phyloP scores from a whole-genome alignment of 495 filamentous ascomycete species.

The Aspergillus nidulans region DNA sequence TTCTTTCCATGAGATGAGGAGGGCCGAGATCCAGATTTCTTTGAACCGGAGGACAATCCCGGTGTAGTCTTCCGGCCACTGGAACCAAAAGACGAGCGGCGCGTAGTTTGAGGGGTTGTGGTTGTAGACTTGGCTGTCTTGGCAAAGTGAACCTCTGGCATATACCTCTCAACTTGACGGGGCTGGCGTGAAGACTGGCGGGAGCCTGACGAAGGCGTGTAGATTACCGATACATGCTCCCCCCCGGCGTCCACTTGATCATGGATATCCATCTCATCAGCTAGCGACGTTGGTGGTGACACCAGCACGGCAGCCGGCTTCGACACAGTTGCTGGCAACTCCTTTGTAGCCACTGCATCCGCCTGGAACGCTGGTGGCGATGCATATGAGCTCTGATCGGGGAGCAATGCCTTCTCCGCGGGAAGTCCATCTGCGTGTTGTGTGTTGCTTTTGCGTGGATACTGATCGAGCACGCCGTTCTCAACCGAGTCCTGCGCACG shows the following conservation, averaged over 20 bases:
- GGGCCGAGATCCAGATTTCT: conserved; percentile 38
- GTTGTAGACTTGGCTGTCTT: conserved; percentile 28
- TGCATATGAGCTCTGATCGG: conserved; percentile 31
- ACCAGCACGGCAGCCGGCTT: conserved; percentile 43
- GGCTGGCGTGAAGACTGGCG: conserved; percentile 49
- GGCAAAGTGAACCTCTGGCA: conserved; percentile 33
- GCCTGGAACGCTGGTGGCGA: conserved; percentile 37
- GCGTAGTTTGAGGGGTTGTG: conserved; percentile 19
- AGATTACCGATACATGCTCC: conserved; percentile 29
- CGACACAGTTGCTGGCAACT: conserved; percentile 26
- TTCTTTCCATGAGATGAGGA: conserved; percentile 45
- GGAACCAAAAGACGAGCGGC: conserved; percentile 22
- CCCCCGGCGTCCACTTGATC: conserved; percentile 35
- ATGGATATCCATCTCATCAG: conserved; percentile 42
- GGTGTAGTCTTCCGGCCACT: conserved; percentile 29
- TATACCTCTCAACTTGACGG: conserved; percentile 41
- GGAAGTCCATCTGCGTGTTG: conserved; percentile 13
- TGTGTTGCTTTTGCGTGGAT: conserved; percentile 9
- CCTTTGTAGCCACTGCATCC: conserved; percentile 31
- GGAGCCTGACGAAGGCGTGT: conserved; percentile 46
- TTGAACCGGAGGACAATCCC: conserved; percentile 25
- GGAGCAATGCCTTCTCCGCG: conserved; percentile 17
- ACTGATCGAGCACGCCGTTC: not conserved
- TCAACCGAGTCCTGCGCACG: conserved; percentile 13
- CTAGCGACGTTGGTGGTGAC: conserved; percentile 50